A percentile compares a stretch with the other conserved stretches of the same genome.
Evolutionary conservation across 345 rosid species (phyloP).

Genomic region (Gossypium stocksii): DNA sequence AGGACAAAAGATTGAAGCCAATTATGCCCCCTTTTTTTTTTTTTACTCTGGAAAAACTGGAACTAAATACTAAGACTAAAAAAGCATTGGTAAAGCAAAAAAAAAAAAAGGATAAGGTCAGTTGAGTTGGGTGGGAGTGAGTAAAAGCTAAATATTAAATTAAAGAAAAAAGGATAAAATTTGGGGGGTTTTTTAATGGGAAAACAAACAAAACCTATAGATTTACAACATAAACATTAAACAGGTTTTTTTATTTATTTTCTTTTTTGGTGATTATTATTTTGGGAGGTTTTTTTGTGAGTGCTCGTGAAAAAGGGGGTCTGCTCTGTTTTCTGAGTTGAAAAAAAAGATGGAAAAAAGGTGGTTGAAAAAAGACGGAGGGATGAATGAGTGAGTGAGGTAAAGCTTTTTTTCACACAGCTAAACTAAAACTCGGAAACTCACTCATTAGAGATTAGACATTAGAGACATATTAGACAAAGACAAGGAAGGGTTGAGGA

Average conservation of each 20-base stretch:
- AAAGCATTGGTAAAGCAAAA: background rate
- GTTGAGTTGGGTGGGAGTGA: slow-evolving; percentile 7
- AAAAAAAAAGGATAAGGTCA: background rate
- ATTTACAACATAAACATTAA: background rate
- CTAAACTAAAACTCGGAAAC: background rate
- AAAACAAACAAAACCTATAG: background rate
- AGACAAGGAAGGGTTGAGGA: background rate
- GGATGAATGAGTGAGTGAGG: background rate
- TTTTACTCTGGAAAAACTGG: slow-evolving; percentile 7
- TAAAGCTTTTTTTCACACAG: background rate
- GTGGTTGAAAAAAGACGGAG: background rate
- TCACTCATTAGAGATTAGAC: background rate
- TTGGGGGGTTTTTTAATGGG: background rate
- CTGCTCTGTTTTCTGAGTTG: background rate
- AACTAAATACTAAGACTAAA: background rate
- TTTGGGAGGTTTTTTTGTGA: background rate
- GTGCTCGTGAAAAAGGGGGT: background rate
- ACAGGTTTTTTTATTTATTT: background rate
- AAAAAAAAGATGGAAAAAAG: background rate
- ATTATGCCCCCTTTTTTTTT: slow-evolving; percentile 10
- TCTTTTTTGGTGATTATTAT: background rate
- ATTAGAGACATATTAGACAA: background rate
- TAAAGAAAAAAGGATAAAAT: background rate
- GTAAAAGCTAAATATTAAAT: background rate
- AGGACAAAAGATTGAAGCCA: slow-evolving; percentile 11